A percentile compares a stretch with the other conserved stretches of the same genome.
Evolutionary conservation across 2,329 filamentous ascomycete species (phyloP).

Genomic region (Fusarium udum): DNA sequence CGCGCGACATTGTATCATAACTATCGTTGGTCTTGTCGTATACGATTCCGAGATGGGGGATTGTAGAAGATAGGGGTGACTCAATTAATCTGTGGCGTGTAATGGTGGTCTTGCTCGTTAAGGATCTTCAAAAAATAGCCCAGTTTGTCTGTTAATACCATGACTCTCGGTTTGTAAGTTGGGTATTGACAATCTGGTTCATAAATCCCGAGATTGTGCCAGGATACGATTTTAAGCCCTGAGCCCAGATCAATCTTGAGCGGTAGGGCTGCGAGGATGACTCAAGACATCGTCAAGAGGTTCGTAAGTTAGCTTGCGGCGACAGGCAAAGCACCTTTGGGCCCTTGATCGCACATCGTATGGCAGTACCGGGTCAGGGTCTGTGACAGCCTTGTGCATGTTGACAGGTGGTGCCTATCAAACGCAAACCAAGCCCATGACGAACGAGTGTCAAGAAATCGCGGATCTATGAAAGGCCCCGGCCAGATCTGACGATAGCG

Average conservation of each 20-base stretch:
- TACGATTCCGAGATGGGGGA: constrained; percentile 22
- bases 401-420: constrained; percentile 31
- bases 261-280: constrained; percentile 43
- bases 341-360: constrained; percentile 39
- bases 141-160: constrained; percentile 12
- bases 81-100: constrained; percentile 22
- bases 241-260: constrained; percentile 13
- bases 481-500: constrained; percentile 37
- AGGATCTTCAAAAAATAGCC: background rate
- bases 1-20: constrained; percentile 39
- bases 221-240: constrained; percentile 31
- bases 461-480: constrained; percentile 26
- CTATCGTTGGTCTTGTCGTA: constrained; percentile 38
- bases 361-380: constrained; percentile 43
- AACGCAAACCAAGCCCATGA: constrained; percentile 12
- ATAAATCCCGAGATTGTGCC: constrained; percentile 21
- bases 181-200: constrained; percentile 9
- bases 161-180: constrained; percentile 11
- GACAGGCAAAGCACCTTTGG: constrained; percentile 33
- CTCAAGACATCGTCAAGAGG: constrained; percentile 34
- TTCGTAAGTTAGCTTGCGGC: constrained; percentile 24
- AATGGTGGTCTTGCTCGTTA: constrained; percentile 3
- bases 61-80: constrained; percentile 28
- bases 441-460: constrained; percentile 18
- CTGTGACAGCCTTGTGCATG: constrained; percentile 40